These are phyloP conservation scores for Hyaloscypha finlandica DNA, from an alignment of 495 filamentous ascomycete species.

Conservation along the genomic window DNA sequence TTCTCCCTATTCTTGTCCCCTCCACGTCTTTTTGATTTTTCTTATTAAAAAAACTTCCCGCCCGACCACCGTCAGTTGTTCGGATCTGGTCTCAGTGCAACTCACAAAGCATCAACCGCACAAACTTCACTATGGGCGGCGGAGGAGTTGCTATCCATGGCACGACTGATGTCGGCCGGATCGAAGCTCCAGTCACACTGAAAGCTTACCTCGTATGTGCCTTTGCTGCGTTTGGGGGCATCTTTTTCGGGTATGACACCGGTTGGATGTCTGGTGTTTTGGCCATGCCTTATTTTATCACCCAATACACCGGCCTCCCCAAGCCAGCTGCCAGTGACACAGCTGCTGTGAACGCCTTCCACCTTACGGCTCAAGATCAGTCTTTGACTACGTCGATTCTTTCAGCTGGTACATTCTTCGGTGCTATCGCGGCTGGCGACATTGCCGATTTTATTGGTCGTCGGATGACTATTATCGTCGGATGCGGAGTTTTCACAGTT, in stretches of 20 bases:
- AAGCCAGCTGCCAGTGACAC: constrained; percentile 3
- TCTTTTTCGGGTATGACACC: constrained; percentile 67
- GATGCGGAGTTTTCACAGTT: constrained; percentile 67
- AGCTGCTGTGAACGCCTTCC: constrained; percentile 13
- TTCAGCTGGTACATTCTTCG: constrained; percentile 88
- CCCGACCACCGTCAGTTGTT: too few relatives aligned
- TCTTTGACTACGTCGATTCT: constrained; percentile 82
- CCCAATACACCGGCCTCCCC: constrained; percentile 48
- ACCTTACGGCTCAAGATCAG: constrained; percentile 57
- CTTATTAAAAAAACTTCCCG: too few relatives aligned
- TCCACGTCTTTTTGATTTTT: too few relatives aligned
- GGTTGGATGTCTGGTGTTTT: constrained; percentile 59
- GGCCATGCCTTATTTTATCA: constrained; percentile 58
- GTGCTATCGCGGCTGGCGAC: constrained; percentile 67
- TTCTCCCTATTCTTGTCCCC: too few relatives aligned
- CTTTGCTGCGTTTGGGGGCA: constrained; percentile 69
- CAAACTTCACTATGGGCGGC: too few relatives aligned
- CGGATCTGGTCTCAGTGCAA: too few relatives aligned
- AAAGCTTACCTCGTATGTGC: constrained; percentile 71
- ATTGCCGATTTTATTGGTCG: constrained; percentile 76
- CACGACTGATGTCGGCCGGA: constrained; percentile 44
- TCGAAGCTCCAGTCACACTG: constrained; percentile 66
- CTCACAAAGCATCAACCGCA: too few relatives aligned
- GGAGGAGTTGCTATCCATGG: constrained; percentile 21
- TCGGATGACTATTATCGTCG: constrained; percentile 65